Conservation (phyloP, 2,329 filamentous ascomycete genomes). For the Proliferodiscus dingleyae region DNA sequence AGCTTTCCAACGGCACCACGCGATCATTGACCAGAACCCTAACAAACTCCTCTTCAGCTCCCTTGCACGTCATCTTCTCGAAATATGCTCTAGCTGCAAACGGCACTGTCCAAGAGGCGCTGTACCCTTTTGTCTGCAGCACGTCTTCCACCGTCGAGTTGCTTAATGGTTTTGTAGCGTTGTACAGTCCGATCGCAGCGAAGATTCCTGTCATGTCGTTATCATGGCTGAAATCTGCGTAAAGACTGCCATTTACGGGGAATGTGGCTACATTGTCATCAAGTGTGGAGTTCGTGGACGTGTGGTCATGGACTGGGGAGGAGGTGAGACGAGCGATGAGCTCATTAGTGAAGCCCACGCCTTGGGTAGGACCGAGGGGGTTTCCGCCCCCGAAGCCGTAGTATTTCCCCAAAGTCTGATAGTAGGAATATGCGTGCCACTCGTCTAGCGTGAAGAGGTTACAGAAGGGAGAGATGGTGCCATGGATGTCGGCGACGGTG, state of each 20-base stretch:
- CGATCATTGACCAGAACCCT: slow-evolving; percentile 80
- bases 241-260: slow-evolving; percentile 62
- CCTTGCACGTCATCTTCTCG: slow-evolving; percentile 73
- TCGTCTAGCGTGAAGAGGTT: slow-evolving; percentile 66
- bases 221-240: slow-evolving; percentile 90
- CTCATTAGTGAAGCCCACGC: slow-evolving; percentile 84
- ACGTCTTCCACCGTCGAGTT: slow-evolving; percentile 46
- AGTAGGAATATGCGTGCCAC: slow-evolving; percentile 78
- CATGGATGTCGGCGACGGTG: slow-evolving; percentile 60
- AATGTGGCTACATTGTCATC: slow-evolving; percentile 65
- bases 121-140: slow-evolving; percentile 59
- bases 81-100: slow-evolving; percentile 80
- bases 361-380: slow-evolving; percentile 75
- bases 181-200: slow-evolving; percentile 74
- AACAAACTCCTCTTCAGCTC: slow-evolving; percentile 62
- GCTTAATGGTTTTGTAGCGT: slow-evolving; percentile 52
- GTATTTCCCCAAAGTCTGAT: slow-evolving; percentile 74
- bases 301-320: slow-evolving; percentile 64
- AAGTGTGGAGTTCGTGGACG: slow-evolving; percentile 72
- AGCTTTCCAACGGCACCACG: slow-evolving; percentile 67
- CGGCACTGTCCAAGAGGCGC: slow-evolving; percentile 73
- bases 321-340: slow-evolving; percentile 74
- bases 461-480: slow-evolving; percentile 67
- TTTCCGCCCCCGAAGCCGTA: slow-evolving; percentile 77
- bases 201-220: slow-evolving; percentile 78